phyloP scores from a whole-genome alignment of 768 basidiomycete genomes.

The Roridomyces roridus region DNA sequence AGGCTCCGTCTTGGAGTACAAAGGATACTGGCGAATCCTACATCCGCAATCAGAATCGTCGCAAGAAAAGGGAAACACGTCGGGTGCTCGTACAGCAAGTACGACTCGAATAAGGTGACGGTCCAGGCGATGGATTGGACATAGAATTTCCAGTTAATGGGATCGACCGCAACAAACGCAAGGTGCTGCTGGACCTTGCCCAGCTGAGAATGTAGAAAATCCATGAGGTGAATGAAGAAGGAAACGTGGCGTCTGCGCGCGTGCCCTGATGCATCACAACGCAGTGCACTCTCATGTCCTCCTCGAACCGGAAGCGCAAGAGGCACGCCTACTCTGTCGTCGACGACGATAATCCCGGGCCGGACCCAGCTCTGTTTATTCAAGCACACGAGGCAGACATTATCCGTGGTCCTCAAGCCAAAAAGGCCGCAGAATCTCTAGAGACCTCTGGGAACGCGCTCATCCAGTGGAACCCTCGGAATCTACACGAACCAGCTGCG shows the following conservation, averaged over 20 bases:
- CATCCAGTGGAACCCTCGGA: slow-evolving; percentile 31
- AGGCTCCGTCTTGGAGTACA: slow-evolving; percentile 78
- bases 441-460: slow-evolving; percentile 25
- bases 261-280: not conserved
- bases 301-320: slow-evolving; percentile 24
- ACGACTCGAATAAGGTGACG: slow-evolving; percentile 86
- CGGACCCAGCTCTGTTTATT: slow-evolving; percentile 50
- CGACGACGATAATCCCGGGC: slow-evolving; percentile 2
- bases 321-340: slow-evolving; percentile 1
- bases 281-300: not conserved
- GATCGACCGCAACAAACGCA: slow-evolving; percentile 73
- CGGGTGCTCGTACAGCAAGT: slow-evolving; percentile 70
- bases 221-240: slow-evolving; percentile 44
- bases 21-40: slow-evolving; percentile 79
- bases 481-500: not conserved
- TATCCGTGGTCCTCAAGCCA: slow-evolving; percentile 56
- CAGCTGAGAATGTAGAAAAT: slow-evolving; percentile 65
- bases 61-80: not conserved
- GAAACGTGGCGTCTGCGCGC: slow-evolving; percentile 12
- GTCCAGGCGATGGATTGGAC: slow-evolving; percentile 81
- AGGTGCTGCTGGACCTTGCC: slow-evolving; percentile 63
- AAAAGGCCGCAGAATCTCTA: slow-evolving; percentile 35
- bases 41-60: slow-evolving; percentile 25
- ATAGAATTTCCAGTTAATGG: slow-evolving; percentile 82
- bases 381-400: slow-evolving; percentile 84